Evolutionary conservation across 371 early-diverging fungal genomes (phyloP).

Genomic region (Rhizomucor miehei): DNA sequence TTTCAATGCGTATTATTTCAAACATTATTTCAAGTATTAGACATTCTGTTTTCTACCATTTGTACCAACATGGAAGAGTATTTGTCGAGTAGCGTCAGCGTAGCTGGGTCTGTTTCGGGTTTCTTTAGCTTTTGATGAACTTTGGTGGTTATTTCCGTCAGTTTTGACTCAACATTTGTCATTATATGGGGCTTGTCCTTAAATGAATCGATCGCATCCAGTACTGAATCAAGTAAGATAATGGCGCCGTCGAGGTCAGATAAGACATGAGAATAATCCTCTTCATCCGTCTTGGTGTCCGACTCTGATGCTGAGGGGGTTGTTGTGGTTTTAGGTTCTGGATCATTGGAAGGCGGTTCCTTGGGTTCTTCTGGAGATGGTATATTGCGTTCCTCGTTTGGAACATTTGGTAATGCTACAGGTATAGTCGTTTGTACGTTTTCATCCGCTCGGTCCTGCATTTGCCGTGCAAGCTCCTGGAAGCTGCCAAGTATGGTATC

Average conservation of each 20-base stretch:
- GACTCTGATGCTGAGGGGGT: neutral
- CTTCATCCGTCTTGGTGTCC: no score
- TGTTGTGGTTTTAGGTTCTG: neutral
- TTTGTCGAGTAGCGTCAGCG: conserved; percentile 11
- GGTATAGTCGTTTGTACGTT: conserved; percentile 1
- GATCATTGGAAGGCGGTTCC: neutral
- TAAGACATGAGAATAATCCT: conserved; percentile 10
- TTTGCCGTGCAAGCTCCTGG: no score
- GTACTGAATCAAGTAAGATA: conserved; percentile 30
- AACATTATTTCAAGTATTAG: neutral
- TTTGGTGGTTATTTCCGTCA: conserved; percentile 3
- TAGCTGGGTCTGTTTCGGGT: neutral
- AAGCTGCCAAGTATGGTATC: conserved; percentile 14
- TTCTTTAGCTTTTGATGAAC: conserved; percentile 1
- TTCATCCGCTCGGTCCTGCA: no score
- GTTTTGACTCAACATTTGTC: neutral
- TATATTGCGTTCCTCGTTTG: neutral
- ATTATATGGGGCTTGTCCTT: neutral
- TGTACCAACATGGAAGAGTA: conserved; percentile 14
- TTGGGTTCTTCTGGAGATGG: conserved; percentile 1
- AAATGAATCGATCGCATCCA: no score
- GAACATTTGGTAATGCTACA: neutral
- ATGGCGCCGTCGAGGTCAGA: conserved; percentile 31
- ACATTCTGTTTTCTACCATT: conserved; percentile 17
- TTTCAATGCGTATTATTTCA: no score